Percentiles rank a stretch among this genome's conserved stretches.
phyloP scores from a whole-genome alignment of 371 early-diverging fungal genomes.

The Lichtheimia corymbifera region DNA sequence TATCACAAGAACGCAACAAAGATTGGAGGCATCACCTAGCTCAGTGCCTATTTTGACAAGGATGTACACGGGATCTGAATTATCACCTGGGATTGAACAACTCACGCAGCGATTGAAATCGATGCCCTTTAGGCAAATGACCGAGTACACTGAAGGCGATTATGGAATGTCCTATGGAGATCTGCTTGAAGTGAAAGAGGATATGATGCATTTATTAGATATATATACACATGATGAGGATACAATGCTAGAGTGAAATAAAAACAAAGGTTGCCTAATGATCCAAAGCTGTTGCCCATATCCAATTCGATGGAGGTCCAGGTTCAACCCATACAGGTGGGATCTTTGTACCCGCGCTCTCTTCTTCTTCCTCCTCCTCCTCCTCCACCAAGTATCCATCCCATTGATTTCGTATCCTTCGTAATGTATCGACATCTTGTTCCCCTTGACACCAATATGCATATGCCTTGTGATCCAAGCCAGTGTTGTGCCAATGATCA shows the following conservation, averaged over 20 bases:
- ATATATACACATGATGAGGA: slow-evolving; percentile 34
- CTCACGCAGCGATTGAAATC: slow-evolving; percentile 31
- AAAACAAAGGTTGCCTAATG: not conserved
- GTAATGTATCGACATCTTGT: slow-evolving; percentile 27
- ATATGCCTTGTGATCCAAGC: slow-evolving; percentile 30
- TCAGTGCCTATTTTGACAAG: slow-evolving; percentile 41
- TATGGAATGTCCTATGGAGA: slow-evolving; percentile 46
- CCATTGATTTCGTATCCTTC: slow-evolving; percentile 35
- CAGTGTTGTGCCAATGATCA: slow-evolving; percentile 27
- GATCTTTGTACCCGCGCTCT: slow-evolving; percentile 22
- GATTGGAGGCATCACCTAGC: slow-evolving; percentile 2
- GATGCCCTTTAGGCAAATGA: slow-evolving; percentile 40
- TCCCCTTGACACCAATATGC: slow-evolving; percentile 41
- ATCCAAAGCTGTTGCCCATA: slow-evolving; percentile 39
- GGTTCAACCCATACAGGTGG: slow-evolving; percentile 42
- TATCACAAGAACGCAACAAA: not conserved
- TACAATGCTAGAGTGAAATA: slow-evolving; percentile 10
- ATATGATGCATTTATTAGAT: slow-evolving; percentile 47
- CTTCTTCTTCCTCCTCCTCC: not conserved
- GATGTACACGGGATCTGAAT: slow-evolving; percentile 39
- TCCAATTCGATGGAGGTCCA: slow-evolving; percentile 43
- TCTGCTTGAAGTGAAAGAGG: slow-evolving; percentile 50
- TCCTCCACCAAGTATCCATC: slow-evolving; percentile 29
- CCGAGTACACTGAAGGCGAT: slow-evolving; percentile 48
- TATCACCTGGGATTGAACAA: slow-evolving; percentile 35